phyloP scores from a whole-genome alignment of 164 flowering plant genomes.

The Aristolochia contorta region DNA sequence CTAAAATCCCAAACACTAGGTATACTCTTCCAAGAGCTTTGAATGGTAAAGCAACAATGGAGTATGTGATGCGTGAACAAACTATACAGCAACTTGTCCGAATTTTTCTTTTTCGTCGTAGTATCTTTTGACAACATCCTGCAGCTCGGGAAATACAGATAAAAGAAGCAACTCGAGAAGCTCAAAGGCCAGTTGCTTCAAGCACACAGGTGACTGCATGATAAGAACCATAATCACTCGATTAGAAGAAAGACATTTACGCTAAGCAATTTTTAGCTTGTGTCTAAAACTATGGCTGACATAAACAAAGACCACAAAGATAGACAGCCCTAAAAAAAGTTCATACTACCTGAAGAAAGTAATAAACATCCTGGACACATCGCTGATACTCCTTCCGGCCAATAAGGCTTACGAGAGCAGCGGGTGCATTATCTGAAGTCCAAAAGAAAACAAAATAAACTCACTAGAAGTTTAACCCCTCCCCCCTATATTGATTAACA shows the following conservation, averaged over 20 bases:
- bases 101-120: slow-evolving; percentile 61
- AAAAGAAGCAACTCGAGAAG: slow-evolving; percentile 70
- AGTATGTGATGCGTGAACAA: neutral
- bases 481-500: too few relatives aligned
- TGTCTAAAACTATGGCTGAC: neutral
- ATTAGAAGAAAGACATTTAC: neutral
- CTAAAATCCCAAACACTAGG: too few relatives aligned
- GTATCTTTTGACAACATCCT: slow-evolving; percentile 44
- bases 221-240: neutral
- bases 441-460: neutral
- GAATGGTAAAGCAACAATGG: too few relatives aligned
- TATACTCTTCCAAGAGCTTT: too few relatives aligned
- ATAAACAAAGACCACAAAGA: neutral
- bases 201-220: slow-evolving; percentile 78
- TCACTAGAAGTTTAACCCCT: too few relatives aligned
- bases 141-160: slow-evolving; percentile 82
- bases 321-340: neutral
- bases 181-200: slow-evolving; percentile 70
- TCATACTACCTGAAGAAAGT: slow-evolving; percentile 78
- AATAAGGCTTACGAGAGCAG: slow-evolving; percentile 77
- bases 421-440: slow-evolving; percentile 78
- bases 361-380: slow-evolving; percentile 90
- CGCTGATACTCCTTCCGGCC: slow-evolving; percentile 94
- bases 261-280: too few relatives aligned
- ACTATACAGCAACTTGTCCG: slow-evolving; percentile 27